Evolutionary conservation across 2,329 filamentous ascomycete species (phyloP), one percentile per base, ranked within the genome.

Genomic region (Penicillium sp.): DNA sequence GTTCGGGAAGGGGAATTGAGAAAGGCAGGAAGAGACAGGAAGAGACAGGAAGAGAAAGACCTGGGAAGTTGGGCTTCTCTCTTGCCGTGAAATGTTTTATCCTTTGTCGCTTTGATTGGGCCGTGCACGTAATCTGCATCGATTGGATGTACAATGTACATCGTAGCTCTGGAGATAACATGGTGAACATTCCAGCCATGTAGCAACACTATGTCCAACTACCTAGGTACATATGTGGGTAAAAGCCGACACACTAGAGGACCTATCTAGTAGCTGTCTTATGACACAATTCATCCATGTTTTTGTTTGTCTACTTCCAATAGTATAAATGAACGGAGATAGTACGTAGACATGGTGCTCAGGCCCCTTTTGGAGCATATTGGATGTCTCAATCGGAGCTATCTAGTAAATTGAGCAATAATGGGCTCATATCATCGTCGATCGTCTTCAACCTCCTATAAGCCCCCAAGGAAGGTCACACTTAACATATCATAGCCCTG

Each of bases 71-170:
- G 49, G 54, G 41, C 48, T 50, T 33, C 43, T 47, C 21, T 40
- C 45, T 34, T 34, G 31, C 45, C 21, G 25, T 25, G 13, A 47
- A 15, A 48, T 40, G 39, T 44, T 47, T 55, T 46, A 39, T 44
- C 29, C 39, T 45, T 52, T 52, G 50, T 52, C 29, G 16, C 44
- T 47, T 55, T 54, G 50, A 59, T 60, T 60, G 55, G 55, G 50
- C 55, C 50, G 55, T 57, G 55, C 44, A 27, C 50, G 33, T 57
- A 57, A 39, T 47, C 49, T 27, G 49, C 41, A 48, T 48, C 51
- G 25, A 48, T 13, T 47, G 44, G 29, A 34, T 46, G 40, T 53
- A 53, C 33, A 29, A 29, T 46, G 33, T 48, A 48, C 23, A 21
- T 43, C 23, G 41, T 25, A 31, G 34, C 25, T 50, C 9, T 10